phyloP scores from a whole-genome alignment of 805 yeast genomes.

The Kluyveromyces aestuarii region DNA sequence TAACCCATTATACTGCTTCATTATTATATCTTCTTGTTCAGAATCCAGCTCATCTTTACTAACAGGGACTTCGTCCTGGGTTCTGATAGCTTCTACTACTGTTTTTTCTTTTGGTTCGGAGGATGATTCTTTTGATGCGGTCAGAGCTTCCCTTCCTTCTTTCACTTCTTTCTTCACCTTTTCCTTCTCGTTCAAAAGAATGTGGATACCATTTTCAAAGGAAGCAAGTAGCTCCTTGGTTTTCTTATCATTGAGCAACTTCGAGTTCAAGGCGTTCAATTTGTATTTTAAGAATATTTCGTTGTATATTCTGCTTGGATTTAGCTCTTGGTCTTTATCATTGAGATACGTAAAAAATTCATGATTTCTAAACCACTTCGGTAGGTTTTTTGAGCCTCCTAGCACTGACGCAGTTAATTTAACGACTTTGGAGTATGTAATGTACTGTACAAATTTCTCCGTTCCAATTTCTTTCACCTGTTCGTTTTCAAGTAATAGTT shows the following conservation, averaged over 20 bases:
- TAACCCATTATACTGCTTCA: conserved; percentile 30
- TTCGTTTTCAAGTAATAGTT: conserved; percentile 9
- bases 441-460: conserved; percentile 10
- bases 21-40: conserved; percentile 18
- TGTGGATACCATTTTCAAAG: conserved; percentile 32
- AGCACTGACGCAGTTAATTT: conserved; percentile 17
- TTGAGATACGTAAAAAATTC: conserved; percentile 19
- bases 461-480: conserved; percentile 4
- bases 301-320: conserved; percentile 41
- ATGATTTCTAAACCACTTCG: conserved; percentile 19
- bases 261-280: background rate
- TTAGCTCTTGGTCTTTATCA: conserved; percentile 26
- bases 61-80: conserved; percentile 12
- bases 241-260: conserved; percentile 33
- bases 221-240: conserved; percentile 38
- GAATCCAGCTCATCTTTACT: conserved; percentile 9
- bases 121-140: background rate
- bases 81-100: conserved; percentile 11
- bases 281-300: conserved; percentile 19
- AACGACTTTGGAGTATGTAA: conserved; percentile 20
- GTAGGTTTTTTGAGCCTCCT: conserved; percentile 13
- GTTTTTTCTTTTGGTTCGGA: background rate
- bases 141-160: conserved; percentile 2
- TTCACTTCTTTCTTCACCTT: conserved; percentile 9
- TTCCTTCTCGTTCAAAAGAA: conserved; percentile 25